Conservation (phyloP, 805 yeast genomes). For the Teunomyces atbi region DNA sequence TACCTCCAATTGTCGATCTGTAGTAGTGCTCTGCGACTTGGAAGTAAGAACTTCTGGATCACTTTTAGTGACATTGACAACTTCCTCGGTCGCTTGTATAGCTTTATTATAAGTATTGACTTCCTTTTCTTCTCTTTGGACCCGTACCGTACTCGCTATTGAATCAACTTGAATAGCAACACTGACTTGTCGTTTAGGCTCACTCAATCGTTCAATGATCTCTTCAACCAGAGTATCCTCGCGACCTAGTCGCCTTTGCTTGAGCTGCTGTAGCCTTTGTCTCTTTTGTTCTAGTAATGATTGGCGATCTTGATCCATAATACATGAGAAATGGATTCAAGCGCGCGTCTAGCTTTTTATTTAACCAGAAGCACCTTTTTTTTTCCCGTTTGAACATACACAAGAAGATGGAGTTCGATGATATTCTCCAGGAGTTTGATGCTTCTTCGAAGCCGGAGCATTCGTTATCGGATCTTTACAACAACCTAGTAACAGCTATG, state of each 20-base stretch:
- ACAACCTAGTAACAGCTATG: conserved; percentile 64
- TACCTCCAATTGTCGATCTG: not conserved
- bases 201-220: conserved; percentile 12
- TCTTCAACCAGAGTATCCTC: conserved; percentile 13
- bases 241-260: conserved; percentile 19
- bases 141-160: not conserved
- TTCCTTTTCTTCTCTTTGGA: conserved; percentile 6
- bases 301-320: conserved; percentile 31
- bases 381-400: not conserved
- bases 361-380: not conserved
- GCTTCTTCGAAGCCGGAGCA: conserved; percentile 6
- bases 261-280: conserved; percentile 30
- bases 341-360: conserved; percentile 1
- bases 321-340: not conserved
- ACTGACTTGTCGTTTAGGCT: conserved; percentile 14
- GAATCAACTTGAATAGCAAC: conserved; percentile 30
- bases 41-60: not conserved
- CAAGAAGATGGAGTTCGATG: conserved; percentile 57
- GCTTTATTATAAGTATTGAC: conserved; percentile 20
- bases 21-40: not conserved
- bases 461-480: conserved; percentile 10
- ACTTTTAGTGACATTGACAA: conserved; percentile 15
- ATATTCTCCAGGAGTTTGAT: conserved; percentile 67
- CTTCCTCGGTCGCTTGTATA: conserved; percentile 17
- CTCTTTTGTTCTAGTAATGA: conserved; percentile 39